Percentiles rank a stretch among this genome's conserved stretches.
These are phyloP conservation scores for Teunomyces atbi DNA, from an alignment of 805 yeast genomes.

Conservation along the genomic window DNA sequence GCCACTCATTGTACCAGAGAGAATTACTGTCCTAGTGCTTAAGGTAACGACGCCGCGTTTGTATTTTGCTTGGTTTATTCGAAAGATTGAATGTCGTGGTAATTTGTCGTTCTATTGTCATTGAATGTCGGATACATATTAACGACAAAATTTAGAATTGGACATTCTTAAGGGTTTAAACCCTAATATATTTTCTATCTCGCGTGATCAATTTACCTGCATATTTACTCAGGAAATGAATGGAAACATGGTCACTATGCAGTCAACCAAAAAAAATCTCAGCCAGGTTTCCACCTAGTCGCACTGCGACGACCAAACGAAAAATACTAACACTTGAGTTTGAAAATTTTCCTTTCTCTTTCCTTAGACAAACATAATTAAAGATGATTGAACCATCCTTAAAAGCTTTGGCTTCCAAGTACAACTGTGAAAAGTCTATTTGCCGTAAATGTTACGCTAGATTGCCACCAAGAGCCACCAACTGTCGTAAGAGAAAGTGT, in stretches of 20 bases:
- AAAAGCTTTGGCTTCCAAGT: constrained; percentile 98
- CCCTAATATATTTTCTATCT: not conserved
- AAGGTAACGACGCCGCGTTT: not conserved
- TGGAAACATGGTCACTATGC: not conserved
- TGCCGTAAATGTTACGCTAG: constrained; percentile 99
- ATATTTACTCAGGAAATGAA: not conserved
- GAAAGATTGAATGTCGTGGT: not conserved
- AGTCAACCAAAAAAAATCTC: not conserved
- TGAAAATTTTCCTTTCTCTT: constrained; percentile 6
- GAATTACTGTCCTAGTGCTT: not conserved
- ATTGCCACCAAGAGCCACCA: constrained; percentile 99
- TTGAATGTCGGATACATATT: not conserved
- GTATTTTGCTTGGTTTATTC: not conserved
- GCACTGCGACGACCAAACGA: constrained; percentile 1
- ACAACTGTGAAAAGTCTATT: constrained; percentile 99
- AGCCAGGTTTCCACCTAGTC: not conserved
- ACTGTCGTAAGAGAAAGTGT: constrained; percentile 99
- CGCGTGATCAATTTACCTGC: not conserved
- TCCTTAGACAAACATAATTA: constrained; percentile 12
- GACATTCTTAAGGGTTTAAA: not conserved
- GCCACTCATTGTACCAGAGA: not conserved
- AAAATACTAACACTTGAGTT: not conserved
- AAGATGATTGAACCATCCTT: constrained; percentile 97
- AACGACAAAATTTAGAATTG: not conserved
- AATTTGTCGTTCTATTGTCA: not conserved